Evolutionary conservation across 306 rosid genomes (phyloP), one percentile per base, ranked within the genome.

Genomic region (Clitoria ternatea): DNA sequence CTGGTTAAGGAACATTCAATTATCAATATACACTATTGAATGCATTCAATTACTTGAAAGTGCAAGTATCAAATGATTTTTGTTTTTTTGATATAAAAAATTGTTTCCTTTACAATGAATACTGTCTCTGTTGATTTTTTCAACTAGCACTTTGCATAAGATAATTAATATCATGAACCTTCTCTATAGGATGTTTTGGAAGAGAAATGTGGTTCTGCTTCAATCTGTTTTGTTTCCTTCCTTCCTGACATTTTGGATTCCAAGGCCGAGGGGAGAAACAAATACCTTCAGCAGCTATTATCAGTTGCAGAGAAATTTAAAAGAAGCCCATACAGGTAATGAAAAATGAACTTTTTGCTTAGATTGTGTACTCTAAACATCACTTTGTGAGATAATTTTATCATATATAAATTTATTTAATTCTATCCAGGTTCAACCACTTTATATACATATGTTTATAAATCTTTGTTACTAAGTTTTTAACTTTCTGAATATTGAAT

Each of bases 221-320:
- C 97, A 47, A 91, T 95, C 77, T 95, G 99, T 81, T 95, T 95
- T 45, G 97, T 89, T 35, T 86, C 99, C 37, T 95, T 95, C 84
- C 93, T 95, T 32, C 99, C 99, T 42, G 97, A 95, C 73, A 91
- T 95, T 72, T 85, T 95, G 87, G 99, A 95, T 75, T 86, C 97
- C 57, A 95, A 91, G 85, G 99, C 99, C 0, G 99, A 87, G 77
- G 99, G 99, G 26, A 87, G 99, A 81, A 91, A 91, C 86, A 83
- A 52, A 65, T 89, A 95, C 82, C 44, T 95, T 68, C 81, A 87
- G 78, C 92, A 89, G 74, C 63, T 95, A 66, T 60, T 95, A 71
- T 77, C 99, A 11, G 91, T 95, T 74, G 99, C 96, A 20, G 96
- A 91, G 79, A 91, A 91, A 85, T 95, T 95, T 84, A 95, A 81